Evolutionary conservation across 2,329 filamentous ascomycete genomes (phyloP), one percentile per base, ranked within the genome.

Genomic region (Rhinocladiella similis): DNA sequence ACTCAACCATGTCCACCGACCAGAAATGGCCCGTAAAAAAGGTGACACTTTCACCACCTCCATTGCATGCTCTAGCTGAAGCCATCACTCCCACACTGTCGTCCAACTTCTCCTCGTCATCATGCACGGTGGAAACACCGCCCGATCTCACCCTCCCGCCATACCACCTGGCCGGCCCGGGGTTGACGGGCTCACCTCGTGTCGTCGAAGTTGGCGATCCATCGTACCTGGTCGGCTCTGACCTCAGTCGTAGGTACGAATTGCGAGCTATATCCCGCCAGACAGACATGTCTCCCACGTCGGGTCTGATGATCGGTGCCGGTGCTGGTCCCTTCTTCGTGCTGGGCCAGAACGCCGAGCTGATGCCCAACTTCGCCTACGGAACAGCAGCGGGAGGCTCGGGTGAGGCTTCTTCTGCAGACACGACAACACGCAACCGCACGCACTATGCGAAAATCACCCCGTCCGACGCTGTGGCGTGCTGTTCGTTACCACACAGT

Each of bases 181-280:
- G 77, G 0, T 67, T 80, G 7, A 71, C 65, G 4, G 76, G 77
- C 1, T 67, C 68, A 3, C 66, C 70, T 29, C 68, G 68, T 36
- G 68, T 78, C 4, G 75, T 72, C 14, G 77, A 80, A 47, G 65
- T 80, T 18, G 77, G 77, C 3, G 77, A 76, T 0, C 74, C 73
- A 20, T 64, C 69, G 1, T 74, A 78, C 54, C 68, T 78, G 0
- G 68, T 70, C 10, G 12, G 25, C 10, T 27, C n/a, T 20, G 67
- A 69, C 4, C 63, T 74, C 6, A 62, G 70, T 1, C 67, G 67
- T 9, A 72, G 65, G 35, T 78, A 70, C 55, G 66, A 67, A 1
- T 52, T 75, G 42, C 39, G 65, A 2, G 62, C 66, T 1, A 52
- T 76, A 3, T 68, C 70, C 1, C 56, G 61, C 22, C 48, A 66